Evolutionary conservation across 2,329 filamentous ascomycete species (phyloP), one percentile per base, ranked within the genome.

Genomic region (Aspergillus puulaauensis): DNA sequence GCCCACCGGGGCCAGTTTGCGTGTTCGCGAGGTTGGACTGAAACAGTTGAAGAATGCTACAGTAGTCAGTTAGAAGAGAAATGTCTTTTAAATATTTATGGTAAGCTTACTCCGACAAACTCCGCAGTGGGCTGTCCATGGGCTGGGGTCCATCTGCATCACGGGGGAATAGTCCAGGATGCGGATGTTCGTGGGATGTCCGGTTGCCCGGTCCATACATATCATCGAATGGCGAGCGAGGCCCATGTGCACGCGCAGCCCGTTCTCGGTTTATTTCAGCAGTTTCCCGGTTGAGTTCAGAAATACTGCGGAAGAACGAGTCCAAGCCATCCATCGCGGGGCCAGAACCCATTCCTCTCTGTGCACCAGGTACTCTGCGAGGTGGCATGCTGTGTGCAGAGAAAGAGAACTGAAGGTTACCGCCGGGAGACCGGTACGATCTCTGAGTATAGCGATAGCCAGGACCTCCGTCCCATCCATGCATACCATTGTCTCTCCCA

Each of bases 61-160:
- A 43, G 9, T 21, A 7, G 31, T 54, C 37, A 49, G 31, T 54
- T 47, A 52, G 49, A 21, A n/a, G 39, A 40, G 35, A 14, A 2
- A 8, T 11, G 27, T 12, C 1, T 21, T 23, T 41, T 1, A 41
- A 21, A 21, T 24, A 39, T 17, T 50, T 19, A 24, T n/a, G 7
- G 19, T 37, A 14, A 21, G 41, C 80, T 64, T 77, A 82, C 79
- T 79, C 77, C 62, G 75, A 67, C 53, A 85, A 62, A 57, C 79
- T 79, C 54, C 78, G 76, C 21, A 80, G 70, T 8, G 79, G 79
- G 54, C 76, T 73, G n/a, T 72, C 67, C 54, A 72, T 75, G 15
- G 78, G 75, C 61, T 82, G 82, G 40, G 82, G 76, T 27, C 73
- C 72, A 64, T 83, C 77, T 24, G 79, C 75, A 66, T 85, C 77